phyloP scores from a whole-genome alignment of 2,329 filamentous ascomycete species.

The Apiospora phragmitis region DNA sequence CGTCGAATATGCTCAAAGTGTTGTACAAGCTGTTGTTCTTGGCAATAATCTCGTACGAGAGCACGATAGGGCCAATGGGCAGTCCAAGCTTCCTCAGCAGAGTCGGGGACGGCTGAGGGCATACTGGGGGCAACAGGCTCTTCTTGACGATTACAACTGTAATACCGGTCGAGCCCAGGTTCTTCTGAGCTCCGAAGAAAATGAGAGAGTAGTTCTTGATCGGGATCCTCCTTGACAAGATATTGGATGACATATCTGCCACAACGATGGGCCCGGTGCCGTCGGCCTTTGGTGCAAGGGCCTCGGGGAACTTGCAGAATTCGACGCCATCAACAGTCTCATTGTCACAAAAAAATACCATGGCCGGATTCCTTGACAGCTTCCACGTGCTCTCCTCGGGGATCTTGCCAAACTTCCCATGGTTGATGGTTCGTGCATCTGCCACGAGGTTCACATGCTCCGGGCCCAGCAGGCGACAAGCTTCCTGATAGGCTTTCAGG shows the following conservation, averaged over 20 bases:
- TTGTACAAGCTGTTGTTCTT: constrained; percentile 98
- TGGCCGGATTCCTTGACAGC: constrained; percentile 65
- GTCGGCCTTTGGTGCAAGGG: constrained; percentile 56
- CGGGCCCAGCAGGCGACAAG: constrained; percentile 71
- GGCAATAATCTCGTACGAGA: constrained; percentile 81
- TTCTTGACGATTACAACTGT: constrained; percentile 86
- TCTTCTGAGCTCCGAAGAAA: constrained; percentile 95
- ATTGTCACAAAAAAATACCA: constrained; percentile 92
- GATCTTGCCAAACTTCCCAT: constrained; percentile 84
- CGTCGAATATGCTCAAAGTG: constrained; percentile 89
- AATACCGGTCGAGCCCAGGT: constrained; percentile 82
- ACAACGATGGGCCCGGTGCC: constrained; percentile 75
- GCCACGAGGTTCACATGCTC: constrained; percentile 79
- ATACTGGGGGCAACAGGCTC: constrained; percentile 68
- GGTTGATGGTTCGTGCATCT: constrained; percentile 65
- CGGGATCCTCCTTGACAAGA: constrained; percentile 77
- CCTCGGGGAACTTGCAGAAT: constrained; percentile 70
- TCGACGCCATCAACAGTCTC: constrained; percentile 94
- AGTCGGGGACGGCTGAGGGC: constrained; percentile 64
- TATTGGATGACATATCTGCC: constrained; percentile 93
- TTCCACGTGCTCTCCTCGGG: constrained; percentile 77
- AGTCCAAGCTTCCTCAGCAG: constrained; percentile 74
- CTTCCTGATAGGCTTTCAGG: constrained; percentile 85
- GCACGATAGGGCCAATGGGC: constrained; percentile 75
- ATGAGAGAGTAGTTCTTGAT: constrained; percentile 79